These are phyloP conservation scores for Rhazya stricta DNA, from an alignment of 257 asterid genomes.

Conservation along the genomic window DNA sequence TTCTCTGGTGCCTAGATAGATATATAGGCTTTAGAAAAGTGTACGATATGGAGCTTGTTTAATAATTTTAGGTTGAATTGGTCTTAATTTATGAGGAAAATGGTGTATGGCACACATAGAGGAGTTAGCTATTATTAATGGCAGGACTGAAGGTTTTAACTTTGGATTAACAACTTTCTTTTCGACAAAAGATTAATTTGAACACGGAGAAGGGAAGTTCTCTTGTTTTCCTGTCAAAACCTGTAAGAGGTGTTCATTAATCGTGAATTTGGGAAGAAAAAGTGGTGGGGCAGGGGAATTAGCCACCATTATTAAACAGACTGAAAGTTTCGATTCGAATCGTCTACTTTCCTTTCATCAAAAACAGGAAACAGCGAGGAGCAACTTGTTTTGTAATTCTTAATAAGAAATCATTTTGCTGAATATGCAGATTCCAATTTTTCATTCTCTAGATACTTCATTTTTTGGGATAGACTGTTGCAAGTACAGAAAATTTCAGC, in stretches of 20 bases:
- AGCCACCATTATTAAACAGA: not conserved
- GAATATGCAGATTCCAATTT: not conserved
- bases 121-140: not conserved
- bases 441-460: not conserved
- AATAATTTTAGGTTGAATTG: not conserved
- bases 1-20: conserved; percentile 2
- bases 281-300: too few relatives aligned
- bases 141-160: not conserved
- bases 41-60: not conserved
- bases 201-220: not conserved
- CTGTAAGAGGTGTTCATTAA: not conserved
- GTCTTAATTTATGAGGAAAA: conserved; percentile 4
- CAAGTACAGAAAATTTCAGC: not conserved
- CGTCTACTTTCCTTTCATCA: not conserved
- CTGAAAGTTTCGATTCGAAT: not conserved
- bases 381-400: not conserved
- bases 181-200: not conserved
- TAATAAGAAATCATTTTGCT: not conserved
- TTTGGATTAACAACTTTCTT: not conserved
- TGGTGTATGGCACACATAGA: not conserved
- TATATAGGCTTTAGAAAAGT: not conserved
- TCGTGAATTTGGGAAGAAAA: not conserved
- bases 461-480: not conserved
- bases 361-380: not conserved
- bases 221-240: not conserved